Conservation (phyloP, 75 land plant genomes). For the Chamaecyparis obtusa region DNA sequence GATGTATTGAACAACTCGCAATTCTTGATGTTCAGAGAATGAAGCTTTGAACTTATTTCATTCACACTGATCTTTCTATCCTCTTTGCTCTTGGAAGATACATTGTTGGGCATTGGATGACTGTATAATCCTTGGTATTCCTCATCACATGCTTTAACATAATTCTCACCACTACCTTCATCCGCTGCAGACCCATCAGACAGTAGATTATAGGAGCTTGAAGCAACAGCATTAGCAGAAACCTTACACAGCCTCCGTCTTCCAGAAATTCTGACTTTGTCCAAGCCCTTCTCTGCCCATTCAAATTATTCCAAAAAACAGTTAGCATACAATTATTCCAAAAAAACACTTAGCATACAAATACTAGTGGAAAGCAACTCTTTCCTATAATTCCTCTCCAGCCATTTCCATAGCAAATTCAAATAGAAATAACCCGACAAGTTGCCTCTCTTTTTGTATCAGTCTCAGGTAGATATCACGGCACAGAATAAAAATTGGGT, state of each 20-base stretch:
- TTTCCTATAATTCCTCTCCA: background rate
- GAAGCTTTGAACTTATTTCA: conserved; percentile 38
- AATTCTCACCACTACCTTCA: background rate
- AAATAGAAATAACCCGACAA: background rate
- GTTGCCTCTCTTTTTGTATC: background rate
- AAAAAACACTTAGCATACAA: background rate
- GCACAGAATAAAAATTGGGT: background rate
- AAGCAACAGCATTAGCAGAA: background rate
- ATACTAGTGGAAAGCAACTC: background rate
- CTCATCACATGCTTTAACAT: background rate
- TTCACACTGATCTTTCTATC: conserved; percentile 12
- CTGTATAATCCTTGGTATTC: background rate
- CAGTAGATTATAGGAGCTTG: too few relatives aligned
- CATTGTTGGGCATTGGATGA: background rate
- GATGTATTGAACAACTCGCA: background rate
- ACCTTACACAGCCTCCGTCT: conserved; percentile 55
- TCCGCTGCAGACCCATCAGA: background rate
- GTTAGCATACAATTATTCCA: background rate
- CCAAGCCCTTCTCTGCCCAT: background rate
- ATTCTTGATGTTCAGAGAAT: conserved; percentile 34
- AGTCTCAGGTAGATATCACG: background rate
- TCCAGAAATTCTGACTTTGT: conserved; percentile 46
- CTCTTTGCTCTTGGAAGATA: background rate
- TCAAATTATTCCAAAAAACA: background rate
- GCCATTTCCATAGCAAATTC: background rate